Conservation (phyloP, 2,329 filamentous ascomycete species). For the Helotiales sp. region DNA sequence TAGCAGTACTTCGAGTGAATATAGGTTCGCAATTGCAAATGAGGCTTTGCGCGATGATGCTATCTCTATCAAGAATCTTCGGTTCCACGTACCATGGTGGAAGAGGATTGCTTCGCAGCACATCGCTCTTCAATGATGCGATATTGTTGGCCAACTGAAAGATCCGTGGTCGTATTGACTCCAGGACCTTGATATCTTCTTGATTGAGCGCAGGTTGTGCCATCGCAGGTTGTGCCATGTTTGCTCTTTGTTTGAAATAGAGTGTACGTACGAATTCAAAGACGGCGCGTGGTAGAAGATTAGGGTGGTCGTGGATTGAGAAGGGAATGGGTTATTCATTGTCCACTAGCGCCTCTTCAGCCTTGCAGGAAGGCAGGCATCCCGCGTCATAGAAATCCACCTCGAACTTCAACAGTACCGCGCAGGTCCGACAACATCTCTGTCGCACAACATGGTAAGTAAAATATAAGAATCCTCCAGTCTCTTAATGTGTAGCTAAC, state of each 20-base stretch:
- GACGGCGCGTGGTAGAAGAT: neutral
- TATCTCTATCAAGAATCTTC: neutral
- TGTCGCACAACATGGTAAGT: constrained; percentile 14
- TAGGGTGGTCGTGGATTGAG: neutral
- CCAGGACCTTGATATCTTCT: constrained; percentile 70
- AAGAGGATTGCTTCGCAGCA: constrained; percentile 67
- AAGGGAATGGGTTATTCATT: too few species aligned
- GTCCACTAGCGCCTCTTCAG: neutral
- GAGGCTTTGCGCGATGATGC: neutral
- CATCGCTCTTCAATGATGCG: constrained; percentile 63
- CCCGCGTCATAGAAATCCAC: constrained; percentile 7
- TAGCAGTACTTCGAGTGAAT: neutral
- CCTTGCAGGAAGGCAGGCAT: constrained; percentile 13
- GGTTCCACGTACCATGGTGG: constrained; percentile 62
- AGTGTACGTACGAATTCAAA: neutral
- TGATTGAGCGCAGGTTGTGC: constrained; percentile 31
- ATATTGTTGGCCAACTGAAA: constrained; percentile 72
- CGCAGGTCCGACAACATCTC: neutral
- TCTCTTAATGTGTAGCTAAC: constrained; percentile 9
- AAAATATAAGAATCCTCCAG: neutral
- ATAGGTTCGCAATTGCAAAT: neutral
- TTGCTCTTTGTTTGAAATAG: neutral
- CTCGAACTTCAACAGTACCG: neutral
- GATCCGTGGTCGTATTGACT: constrained; percentile 71
- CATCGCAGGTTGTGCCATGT: constrained; percentile 38